Percentiles rank a stretch among this genome's conserved stretches.
phyloP scores from a whole-genome alignment of 2,329 filamentous ascomycete genomes.

The Colletotrichum echinochloae region DNA sequence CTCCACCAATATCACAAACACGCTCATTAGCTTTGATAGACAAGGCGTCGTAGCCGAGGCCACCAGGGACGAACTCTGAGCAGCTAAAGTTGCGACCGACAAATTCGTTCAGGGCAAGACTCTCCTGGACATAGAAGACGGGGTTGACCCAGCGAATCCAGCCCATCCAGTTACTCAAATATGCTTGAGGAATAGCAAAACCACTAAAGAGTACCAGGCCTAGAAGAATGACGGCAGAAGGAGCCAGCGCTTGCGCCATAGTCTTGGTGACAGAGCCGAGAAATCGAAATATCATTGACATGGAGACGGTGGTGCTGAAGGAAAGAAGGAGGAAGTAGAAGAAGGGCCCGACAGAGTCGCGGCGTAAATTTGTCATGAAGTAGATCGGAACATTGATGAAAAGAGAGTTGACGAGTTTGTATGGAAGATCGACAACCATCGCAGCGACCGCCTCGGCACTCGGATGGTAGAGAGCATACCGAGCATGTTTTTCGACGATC shows the following conservation, averaged over 20 bases:
- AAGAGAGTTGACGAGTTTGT: slow-evolving; percentile 60
- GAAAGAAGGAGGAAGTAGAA: slow-evolving; percentile 66
- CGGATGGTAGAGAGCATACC: slow-evolving; percentile 51
- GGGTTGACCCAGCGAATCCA: slow-evolving; percentile 70
- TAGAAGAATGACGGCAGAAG: slow-evolving; percentile 63
- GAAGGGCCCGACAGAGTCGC: slow-evolving; percentile 62
- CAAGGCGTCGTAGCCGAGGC: slow-evolving; percentile 39
- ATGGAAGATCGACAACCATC: slow-evolving; percentile 32
- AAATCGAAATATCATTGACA: slow-evolving; percentile 64
- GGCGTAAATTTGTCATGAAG: slow-evolving; percentile 72
- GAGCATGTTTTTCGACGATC: slow-evolving; percentile 46
- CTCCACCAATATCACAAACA: slow-evolving; percentile 60
- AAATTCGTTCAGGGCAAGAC: slow-evolving; percentile 74
- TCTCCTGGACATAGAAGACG: slow-evolving; percentile 71
- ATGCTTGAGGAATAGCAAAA: slow-evolving; percentile 57
- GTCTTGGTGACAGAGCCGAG: slow-evolving; percentile 63
- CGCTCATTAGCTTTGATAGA: slow-evolving; percentile 42
- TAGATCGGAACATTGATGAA: slow-evolving; percentile 73
- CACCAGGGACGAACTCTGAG: slow-evolving; percentile 41
- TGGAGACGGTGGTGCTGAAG: slow-evolving; percentile 60
- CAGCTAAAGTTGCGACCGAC: slow-evolving; percentile 59
- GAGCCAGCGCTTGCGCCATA: slow-evolving; percentile 63
- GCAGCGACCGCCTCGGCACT: slow-evolving; percentile 27
- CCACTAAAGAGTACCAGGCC: slow-evolving; percentile 67
- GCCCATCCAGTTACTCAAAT: slow-evolving; percentile 55